Evolutionary conservation across 2,329 filamentous ascomycete species (phyloP), one percentile per base, ranked within the genome.

Genomic region (Monosporascus sp.): DNA sequence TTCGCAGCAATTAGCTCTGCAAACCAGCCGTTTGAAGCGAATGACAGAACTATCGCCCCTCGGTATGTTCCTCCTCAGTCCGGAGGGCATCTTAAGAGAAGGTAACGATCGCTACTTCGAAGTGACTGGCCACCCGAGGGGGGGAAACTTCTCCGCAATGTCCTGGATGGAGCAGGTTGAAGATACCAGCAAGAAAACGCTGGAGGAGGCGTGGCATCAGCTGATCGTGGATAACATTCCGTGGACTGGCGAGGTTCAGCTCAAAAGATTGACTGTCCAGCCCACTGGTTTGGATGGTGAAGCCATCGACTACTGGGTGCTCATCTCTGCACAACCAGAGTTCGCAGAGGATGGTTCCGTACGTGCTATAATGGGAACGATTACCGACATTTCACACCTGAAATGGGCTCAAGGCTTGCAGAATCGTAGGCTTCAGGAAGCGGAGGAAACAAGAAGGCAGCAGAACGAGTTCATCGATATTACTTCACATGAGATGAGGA

Each of bases 391-490:
- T 19, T 74, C 72, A 0, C 68, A 72, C n/a, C 64, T 74, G 5
- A 75, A 75, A 43, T 74, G 71, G 67, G 72, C 71, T 0, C 68
- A 76, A 26, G 68, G 68, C 0, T 52, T 75, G 1, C 69, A 75
- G 46, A 65, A 67, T 16, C 63, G 63, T 14, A 64, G 70, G 7
- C 60, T 74, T 0, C 65, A 67, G 24, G 69, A 72, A 43, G 69
- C 70, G 0, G 70, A 72, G 11, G 70, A 72, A 56, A 70, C 64
- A 3, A 55, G 69, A 16, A 53, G 79, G 20, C 79, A 81, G 57
- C 80, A 84, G 55, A 79, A 81, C 50, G 78, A 80, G 51, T 79
- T 79, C 57, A 78, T 79, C 54, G 76, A 79, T 62, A 78, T 78
- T 40, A 78, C 75, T 0, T 73, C 69, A 20, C 76, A 79, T 60